Evolutionary conservation across 768 basidiomycete genomes (phyloP).

Genomic region (Serendipita sp.): DNA sequence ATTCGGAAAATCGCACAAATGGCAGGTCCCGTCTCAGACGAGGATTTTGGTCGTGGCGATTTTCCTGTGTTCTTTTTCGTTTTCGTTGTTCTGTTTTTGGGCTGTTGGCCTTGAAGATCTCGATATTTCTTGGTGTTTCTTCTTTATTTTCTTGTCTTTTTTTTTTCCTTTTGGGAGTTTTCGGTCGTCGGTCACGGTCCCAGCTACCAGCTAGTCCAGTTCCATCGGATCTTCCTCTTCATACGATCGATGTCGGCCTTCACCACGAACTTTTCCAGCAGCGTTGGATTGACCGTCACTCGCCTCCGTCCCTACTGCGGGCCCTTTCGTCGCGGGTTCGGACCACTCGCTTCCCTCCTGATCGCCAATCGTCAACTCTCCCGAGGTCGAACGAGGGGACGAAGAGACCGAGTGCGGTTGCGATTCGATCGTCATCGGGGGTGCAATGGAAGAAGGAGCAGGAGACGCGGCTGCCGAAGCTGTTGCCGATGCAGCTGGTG

Average conservation of each 20-base stretch:
- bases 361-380: background rate
- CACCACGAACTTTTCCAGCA: background rate
- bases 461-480: background rate
- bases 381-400: background rate
- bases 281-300: too few species aligned
- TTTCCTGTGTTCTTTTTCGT: too few species aligned
- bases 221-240: constrained; percentile 4
- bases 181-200: too few species aligned
- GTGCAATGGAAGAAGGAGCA: background rate
- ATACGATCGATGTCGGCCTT: background rate
- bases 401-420: background rate
- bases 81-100: too few species aligned
- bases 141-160: too few species aligned
- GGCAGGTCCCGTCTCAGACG: too few species aligned
- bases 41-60: too few species aligned
- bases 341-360: background rate
- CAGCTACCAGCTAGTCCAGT: background rate
- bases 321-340: background rate
- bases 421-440: background rate
- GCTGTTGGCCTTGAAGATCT: too few species aligned
- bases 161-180: too few species aligned
- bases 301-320: background rate
- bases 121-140: too few species aligned
- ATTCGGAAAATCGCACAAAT: too few species aligned
- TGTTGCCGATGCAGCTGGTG: background rate